These are phyloP conservation scores for Coemansia brasiliensis DNA, from an alignment of 192 early-diverging fungal genomes.

Conservation along the genomic window DNA sequence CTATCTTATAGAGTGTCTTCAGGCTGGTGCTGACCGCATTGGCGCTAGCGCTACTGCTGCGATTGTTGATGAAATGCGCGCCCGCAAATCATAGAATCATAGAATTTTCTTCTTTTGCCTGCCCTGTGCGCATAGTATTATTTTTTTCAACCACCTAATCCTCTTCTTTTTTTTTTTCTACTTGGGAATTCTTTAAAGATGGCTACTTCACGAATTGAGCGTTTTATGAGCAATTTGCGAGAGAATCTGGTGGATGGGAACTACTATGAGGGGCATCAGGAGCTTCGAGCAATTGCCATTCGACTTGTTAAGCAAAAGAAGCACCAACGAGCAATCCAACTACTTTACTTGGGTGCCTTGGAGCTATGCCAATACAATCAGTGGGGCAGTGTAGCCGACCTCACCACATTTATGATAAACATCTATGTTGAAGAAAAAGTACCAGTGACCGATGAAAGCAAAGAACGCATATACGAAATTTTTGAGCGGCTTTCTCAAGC, in stretches of 20 bases:
- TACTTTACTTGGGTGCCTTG: constrained; percentile 78
- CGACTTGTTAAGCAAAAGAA: constrained; percentile 90
- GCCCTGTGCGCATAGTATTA: constrained; percentile 1
- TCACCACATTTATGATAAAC: constrained; percentile 79
- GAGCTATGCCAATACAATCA: constrained; percentile 80
- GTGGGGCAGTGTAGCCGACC: constrained; percentile 77
- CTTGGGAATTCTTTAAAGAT: constrained; percentile 1
- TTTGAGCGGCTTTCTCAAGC: constrained; percentile 61
- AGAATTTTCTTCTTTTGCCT: not conserved
- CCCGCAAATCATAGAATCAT: constrained; percentile 22
- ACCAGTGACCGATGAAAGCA: constrained; percentile 67
- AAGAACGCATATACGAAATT: constrained; percentile 66
- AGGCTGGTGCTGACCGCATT: constrained; percentile 60
- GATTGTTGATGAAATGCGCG: constrained; percentile 58
- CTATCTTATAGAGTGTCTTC: constrained; percentile 55
- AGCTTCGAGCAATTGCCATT: constrained; percentile 90
- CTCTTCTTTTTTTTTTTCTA: constrained; percentile 10
- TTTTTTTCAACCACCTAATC: not conserved
- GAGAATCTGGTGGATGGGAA: constrained; percentile 77
- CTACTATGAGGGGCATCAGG: constrained; percentile 98
- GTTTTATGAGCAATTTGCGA: constrained; percentile 60
- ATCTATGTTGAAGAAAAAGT: constrained; percentile 71
- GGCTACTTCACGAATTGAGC: constrained; percentile 50
- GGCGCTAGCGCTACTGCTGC: constrained; percentile 58
- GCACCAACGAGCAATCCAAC: constrained; percentile 68